Evolutionary conservation across 257 asterid species (phyloP).

Genomic region (Avicennia marina): DNA sequence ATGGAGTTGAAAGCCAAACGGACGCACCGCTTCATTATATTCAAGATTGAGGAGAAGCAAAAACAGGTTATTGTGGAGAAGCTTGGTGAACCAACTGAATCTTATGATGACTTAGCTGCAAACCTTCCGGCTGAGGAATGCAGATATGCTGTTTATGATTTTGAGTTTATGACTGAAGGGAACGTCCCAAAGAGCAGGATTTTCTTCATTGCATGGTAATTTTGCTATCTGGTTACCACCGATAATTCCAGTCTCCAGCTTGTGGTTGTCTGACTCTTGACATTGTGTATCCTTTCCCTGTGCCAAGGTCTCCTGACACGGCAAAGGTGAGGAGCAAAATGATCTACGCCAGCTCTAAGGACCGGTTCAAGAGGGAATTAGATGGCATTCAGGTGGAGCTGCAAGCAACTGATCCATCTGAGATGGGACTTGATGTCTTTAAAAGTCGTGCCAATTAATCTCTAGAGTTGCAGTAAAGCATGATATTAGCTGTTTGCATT

Average conservation of each 20-base stretch:
- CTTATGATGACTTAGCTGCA: constrained; percentile 12
- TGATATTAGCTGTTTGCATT: constrained; percentile 15
- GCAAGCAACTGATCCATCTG: constrained; percentile 16
- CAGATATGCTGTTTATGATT: constrained; percentile 11
- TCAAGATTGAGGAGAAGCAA: constrained; percentile 15
- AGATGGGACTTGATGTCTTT: constrained; percentile 12
- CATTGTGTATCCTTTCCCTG: not conserved
- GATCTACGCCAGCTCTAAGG: constrained; percentile 13
- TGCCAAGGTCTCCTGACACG: constrained; percentile 9
- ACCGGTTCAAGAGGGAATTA: not conserved
- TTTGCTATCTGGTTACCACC: no score
- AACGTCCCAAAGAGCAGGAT: constrained; percentile 3
- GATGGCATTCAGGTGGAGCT: constrained; percentile 9
- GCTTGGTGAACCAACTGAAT: constrained; percentile 9
- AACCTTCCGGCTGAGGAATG: constrained; percentile 11
- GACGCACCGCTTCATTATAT: constrained; percentile 13
- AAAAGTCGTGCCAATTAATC: constrained; percentile 17
- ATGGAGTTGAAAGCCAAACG: constrained; percentile 11
- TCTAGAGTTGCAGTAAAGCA: constrained; percentile 15
- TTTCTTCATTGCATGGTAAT: constrained; percentile 12
- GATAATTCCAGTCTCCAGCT: not conserved
- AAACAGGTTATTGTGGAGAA: constrained; percentile 16
- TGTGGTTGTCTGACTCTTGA: no score
- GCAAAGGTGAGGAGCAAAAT: constrained; percentile 7
- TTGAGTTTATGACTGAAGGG: constrained; percentile 8